Conservation (phyloP, 257 asterid species). For the Solanum virginianum region DNA sequence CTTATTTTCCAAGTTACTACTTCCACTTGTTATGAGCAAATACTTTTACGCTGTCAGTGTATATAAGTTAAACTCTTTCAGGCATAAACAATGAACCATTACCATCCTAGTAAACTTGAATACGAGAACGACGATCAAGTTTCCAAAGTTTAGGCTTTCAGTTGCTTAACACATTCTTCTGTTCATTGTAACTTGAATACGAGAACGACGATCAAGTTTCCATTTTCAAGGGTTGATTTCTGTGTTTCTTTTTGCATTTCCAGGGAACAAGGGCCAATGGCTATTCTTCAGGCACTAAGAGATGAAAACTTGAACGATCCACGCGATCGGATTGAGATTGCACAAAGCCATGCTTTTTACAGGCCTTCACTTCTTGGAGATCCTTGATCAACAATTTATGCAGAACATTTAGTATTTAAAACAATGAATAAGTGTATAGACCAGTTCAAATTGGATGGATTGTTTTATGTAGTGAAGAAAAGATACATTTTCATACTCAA, state of each 20-base stretch:
- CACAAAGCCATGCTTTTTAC: conserved; percentile 78
- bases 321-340: conserved; percentile 78
- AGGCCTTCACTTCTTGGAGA: conserved; percentile 83
- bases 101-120: neutral
- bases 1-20: neutral
- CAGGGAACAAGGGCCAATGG: conserved; percentile 57
- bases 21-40: neutral
- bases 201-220: neutral
- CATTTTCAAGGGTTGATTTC: neutral
- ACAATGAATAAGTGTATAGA: conserved; percentile 1
- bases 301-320: conserved; percentile 87
- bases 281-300: conserved; percentile 71
- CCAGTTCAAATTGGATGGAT: neutral
- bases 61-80: neutral
- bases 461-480: neutral
- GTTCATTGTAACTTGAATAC: neutral
- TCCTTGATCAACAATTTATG: conserved; percentile 1
- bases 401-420: neutral
- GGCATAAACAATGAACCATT: neutral
- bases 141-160: too few species aligned
- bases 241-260: neutral
- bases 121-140: neutral
- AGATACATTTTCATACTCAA: neutral
- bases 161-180: too few species aligned
- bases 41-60: too few species aligned